phyloP scores from a whole-genome alignment of 768 basidiomycete genomes.

The Calocybe cyanea region DNA sequence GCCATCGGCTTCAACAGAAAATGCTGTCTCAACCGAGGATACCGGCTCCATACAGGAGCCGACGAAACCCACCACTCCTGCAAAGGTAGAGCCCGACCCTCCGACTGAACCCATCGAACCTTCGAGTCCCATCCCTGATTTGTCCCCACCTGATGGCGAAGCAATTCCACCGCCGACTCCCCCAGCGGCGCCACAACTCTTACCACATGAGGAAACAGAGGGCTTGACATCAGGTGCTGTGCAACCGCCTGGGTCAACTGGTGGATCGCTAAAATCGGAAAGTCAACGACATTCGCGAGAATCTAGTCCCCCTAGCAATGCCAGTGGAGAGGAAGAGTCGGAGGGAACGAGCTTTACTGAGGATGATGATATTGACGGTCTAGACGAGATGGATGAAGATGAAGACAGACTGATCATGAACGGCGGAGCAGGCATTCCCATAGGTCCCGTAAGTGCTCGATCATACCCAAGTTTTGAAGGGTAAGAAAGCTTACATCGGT shows the following conservation, averaged over 20 bases:
- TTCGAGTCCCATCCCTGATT: neutral
- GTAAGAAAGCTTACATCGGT: slow-evolving; percentile 5
- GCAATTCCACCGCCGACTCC: slow-evolving; percentile 34
- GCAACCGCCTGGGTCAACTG: slow-evolving; percentile 84
- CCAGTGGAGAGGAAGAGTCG: slow-evolving; percentile 54
- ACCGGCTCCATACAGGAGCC: slow-evolving; percentile 2
- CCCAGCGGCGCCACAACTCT: slow-evolving; percentile 25
- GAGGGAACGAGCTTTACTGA: slow-evolving; percentile 69
- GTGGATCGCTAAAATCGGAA: slow-evolving; percentile 26
- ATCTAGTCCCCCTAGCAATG: slow-evolving; percentile 28
- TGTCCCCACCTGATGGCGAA: slow-evolving; percentile 22
- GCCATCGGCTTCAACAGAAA: slow-evolving; percentile 5
- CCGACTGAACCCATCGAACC: slow-evolving; percentile 6
- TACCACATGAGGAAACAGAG: slow-evolving; percentile 72
- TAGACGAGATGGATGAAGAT: slow-evolving; percentile 77
- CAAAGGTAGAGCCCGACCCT: no score
- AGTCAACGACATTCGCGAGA: slow-evolving; percentile 39
- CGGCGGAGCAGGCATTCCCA: slow-evolving; percentile 93
- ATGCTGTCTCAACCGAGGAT: slow-evolving; percentile 3
- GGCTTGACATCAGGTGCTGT: slow-evolving; percentile 91
- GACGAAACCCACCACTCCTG: slow-evolving; percentile 2
- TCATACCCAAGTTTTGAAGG: slow-evolving; percentile 1
- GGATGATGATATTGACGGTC: slow-evolving; percentile 59
- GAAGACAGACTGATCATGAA: slow-evolving; percentile 86
- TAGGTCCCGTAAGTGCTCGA: slow-evolving; percentile 72